Evolutionary conservation across 257 asterid species (phyloP).

Genomic region (Rehmannia glutinosa): DNA sequence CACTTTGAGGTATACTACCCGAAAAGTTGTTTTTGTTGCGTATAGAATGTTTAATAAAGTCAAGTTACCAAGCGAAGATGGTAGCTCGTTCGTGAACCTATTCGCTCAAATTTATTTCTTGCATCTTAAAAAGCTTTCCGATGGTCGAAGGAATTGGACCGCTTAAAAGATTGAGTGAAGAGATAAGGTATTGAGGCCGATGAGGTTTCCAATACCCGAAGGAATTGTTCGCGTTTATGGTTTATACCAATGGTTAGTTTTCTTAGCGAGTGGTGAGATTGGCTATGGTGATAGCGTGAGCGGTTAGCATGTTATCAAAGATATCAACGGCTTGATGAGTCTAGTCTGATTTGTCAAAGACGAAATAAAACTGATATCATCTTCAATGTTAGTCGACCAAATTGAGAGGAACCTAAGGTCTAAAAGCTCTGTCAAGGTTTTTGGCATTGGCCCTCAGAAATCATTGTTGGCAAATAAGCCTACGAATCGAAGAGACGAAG

Average conservation of each 20-base stretch:
- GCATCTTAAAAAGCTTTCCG: conserved; percentile 19
- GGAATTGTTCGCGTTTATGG: conserved; percentile 32
- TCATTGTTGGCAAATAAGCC: neutral
- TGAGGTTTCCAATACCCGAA: conserved; percentile 21
- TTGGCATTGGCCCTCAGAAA: conserved; percentile 26
- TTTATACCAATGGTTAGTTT: conserved; percentile 10
- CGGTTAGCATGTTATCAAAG: conserved; percentile 18
- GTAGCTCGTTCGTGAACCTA: conserved; percentile 7
- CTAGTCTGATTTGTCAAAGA: conserved; percentile 29
- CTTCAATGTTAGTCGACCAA: conserved; percentile 4
- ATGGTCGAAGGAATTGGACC: conserved; percentile 30
- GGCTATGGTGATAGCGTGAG: conserved; percentile 23
- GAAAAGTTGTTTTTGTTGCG: neutral
- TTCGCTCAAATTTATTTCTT: neutral
- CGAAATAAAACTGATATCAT: conserved; percentile 22
- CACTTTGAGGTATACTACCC: conserved; percentile 20
- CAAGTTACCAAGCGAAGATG: conserved; percentile 28
- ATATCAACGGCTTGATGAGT: conserved; percentile 8
- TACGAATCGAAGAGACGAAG: conserved; percentile 14
- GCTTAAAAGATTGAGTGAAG: conserved; percentile 17
- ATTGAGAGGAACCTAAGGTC: conserved; percentile 1
- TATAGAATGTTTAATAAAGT: neutral
- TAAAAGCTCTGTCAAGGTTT: conserved; percentile 19
- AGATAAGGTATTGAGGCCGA: neutral
- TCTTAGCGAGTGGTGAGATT: conserved; percentile 27